Base-by-base conservation (phyloP, 2,329 filamentous ascomycete genomes). In the Aspergillus terreus region DNA sequence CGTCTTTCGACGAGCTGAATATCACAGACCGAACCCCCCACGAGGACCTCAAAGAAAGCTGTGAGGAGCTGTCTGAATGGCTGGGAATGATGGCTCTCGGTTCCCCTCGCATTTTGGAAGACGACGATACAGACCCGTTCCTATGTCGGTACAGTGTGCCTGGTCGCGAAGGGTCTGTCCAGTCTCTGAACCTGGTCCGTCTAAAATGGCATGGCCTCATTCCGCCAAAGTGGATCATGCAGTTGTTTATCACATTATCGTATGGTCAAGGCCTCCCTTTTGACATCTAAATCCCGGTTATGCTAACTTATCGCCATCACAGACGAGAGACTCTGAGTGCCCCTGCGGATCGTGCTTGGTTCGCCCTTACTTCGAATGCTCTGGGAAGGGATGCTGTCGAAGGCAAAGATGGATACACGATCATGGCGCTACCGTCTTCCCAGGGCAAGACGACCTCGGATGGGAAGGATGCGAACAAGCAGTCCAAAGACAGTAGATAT, bases 1-100 rank as follows among this genome's bases (percentile, higher is more conserved):
- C 72, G 6, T 54, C 63, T 2, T 51, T 74, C n/a, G 58, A 70
- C 44, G 25, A 59, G 50, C 10, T 53, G 53, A 12, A 55, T 49
- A 54, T 69, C 14, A 55, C 59, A 42, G 64, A 67, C 17, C 56
- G 63, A 10, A 58, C 60, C 46, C 62, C 71, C 14, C 63, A 71
- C 33, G 75, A 76, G 71, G 47, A 71, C 75, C 40, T 88, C 33
- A 83, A 87, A 52, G 83, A 90, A 19, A 79, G 78, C 54, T 80
- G 77, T 9, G 60, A 82, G 5, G 74, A 79, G n/a, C 58, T 83
- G 19, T 76, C 78, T 38, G 81, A 86, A 69, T 89, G 84, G 83
- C 70, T 87, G 17, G 82, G 76, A 6, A 74, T 83, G 44, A 71
- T 87, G 5, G 73, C 77, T 14, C 63, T 78, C 12, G 58, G 60